These are phyloP conservation scores for Eragrostis tef DNA, from an alignment of 202 grass and related monocot species.

Conservation along the genomic window DNA sequence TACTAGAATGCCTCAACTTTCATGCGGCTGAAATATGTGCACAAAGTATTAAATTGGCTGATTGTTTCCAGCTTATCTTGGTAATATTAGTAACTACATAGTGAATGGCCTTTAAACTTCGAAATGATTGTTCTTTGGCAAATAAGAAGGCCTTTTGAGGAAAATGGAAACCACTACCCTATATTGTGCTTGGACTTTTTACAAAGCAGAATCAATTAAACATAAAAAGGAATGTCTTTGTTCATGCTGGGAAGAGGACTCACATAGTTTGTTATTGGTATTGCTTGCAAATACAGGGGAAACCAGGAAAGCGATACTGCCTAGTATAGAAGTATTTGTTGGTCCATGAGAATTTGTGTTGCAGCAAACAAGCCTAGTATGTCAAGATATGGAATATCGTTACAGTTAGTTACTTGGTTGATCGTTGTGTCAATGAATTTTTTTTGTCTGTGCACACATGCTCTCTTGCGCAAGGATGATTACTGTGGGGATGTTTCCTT, in stretches of 20 bases:
- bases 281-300: neutral
- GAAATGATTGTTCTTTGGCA: neutral
- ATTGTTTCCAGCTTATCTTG: conserved; percentile 9
- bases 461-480: no score
- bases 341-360: neutral
- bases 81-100: conserved; percentile 11
- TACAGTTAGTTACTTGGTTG: neutral
- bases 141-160: neutral
- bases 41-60: neutral
- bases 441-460: no score
- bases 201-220: neutral
- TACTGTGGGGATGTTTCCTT: no score
- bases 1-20: neutral
- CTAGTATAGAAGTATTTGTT: neutral
- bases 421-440: no score
- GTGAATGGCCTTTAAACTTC: neutral
- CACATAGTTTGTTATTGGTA: neutral
- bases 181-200: neutral
- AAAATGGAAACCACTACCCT: neutral
- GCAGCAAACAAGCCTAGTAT: neutral
- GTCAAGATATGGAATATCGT: neutral
- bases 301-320: neutral
- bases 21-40: neutral
- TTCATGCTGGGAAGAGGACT: neutral
- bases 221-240: neutral